Evolutionary conservation across 257 asterid species (phyloP).

Genomic region (Solanum commersonii): DNA sequence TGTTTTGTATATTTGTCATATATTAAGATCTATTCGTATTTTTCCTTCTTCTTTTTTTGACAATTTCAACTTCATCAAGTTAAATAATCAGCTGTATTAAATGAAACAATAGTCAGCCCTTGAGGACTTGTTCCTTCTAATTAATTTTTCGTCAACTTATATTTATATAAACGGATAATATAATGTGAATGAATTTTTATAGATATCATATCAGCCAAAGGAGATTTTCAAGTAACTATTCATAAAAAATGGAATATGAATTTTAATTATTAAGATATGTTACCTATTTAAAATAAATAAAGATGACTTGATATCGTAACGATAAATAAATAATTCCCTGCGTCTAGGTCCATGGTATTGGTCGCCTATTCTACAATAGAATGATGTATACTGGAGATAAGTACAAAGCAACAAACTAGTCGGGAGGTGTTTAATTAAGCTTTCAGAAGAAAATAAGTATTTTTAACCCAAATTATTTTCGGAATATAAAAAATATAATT

Average conservation of each 20-base stretch:
- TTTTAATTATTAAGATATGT: neutral
- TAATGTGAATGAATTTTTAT: neutral
- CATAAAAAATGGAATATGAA: neutral
- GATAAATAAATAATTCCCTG: neutral
- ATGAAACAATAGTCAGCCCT: neutral
- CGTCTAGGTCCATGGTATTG: neutral
- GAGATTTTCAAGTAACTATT: neutral
- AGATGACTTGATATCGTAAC: neutral
- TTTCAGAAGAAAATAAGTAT: neutral
- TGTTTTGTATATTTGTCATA: neutral
- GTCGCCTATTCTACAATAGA: neutral
- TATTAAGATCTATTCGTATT: neutral
- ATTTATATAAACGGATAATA: neutral
- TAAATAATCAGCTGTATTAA: neutral
- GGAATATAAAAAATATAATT: too few species aligned
- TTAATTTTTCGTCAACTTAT: neutral
- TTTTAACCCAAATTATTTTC: too few species aligned
- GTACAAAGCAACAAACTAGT: neutral
- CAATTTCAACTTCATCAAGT: neutral
- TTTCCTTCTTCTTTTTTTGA: neutral
- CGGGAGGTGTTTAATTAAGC: neutral
- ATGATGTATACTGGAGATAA: neutral
- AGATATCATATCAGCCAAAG: neutral
- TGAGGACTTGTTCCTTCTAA: neutral
- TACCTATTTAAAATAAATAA: neutral